phyloP scores from a whole-genome alignment of 78 protist species.

The Dictyostelium brefeldianum region DNA sequence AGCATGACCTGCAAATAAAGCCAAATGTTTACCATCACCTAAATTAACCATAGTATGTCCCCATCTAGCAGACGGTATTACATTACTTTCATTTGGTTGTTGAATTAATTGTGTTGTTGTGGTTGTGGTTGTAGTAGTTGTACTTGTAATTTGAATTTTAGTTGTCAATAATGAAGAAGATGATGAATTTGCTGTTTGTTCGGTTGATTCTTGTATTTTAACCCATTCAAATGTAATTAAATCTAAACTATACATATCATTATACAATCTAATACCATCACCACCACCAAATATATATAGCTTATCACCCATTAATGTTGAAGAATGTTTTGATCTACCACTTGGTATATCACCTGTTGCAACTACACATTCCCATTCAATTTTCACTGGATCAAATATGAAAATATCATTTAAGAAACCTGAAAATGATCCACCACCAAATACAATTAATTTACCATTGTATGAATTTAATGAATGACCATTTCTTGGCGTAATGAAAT shows the following conservation, averaged over 20 bases:
- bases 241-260: conserved; percentile 69
- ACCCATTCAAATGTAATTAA: conserved; percentile 30
- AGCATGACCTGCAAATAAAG: conserved; percentile 60
- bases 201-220: conserved; percentile 8
- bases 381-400: conserved; percentile 22
- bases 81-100: neutral
- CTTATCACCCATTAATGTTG: conserved; percentile 37
- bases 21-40: neutral
- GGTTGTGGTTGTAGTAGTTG: neutral
- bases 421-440: conserved; percentile 79
- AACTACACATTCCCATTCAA: neutral
- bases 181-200: neutral
- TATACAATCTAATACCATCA: conserved; percentile 75
- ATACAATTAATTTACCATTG: conserved; percentile 28
- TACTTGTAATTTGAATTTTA: too few species aligned
- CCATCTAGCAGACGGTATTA: conserved; percentile 66
- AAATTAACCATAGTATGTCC: conserved; percentile 65
- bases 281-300: conserved; percentile 83
- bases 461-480: conserved; percentile 66
- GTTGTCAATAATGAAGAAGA: too few species aligned
- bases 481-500: conserved; percentile 50
- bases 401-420: conserved; percentile 65
- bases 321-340: conserved; percentile 76
- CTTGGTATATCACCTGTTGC: conserved; percentile 43
- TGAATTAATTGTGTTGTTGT: neutral